A percentile compares a stretch with the other conserved stretches of the same genome.
Conservation (phyloP, 805 yeast species). For the Cyberlindnera mississippiensis region DNA sequence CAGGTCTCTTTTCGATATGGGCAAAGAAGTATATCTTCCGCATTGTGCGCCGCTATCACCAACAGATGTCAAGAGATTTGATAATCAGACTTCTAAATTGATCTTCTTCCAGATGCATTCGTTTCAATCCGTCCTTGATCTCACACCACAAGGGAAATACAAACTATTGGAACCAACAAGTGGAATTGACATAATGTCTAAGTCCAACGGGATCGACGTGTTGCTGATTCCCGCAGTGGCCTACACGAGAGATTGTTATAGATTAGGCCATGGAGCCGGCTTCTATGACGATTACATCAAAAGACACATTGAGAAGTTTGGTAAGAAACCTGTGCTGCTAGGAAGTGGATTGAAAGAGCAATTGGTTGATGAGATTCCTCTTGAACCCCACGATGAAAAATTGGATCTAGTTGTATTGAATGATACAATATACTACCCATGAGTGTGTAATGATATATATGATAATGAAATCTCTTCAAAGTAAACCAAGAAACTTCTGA, state of each 20-base stretch:
- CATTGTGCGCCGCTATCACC: slow-evolving; percentile 33
- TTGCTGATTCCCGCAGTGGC: slow-evolving; percentile 85
- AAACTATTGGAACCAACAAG: slow-evolving; percentile 62
- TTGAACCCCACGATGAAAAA: slow-evolving; percentile 59
- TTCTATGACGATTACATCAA: slow-evolving; percentile 77
- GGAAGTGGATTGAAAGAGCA: slow-evolving; percentile 71
- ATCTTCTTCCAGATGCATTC: slow-evolving; percentile 51
- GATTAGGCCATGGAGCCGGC: slow-evolving; percentile 94
- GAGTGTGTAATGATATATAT: neutral
- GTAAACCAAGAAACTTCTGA: slow-evolving; percentile 6
- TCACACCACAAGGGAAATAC: slow-evolving; percentile 68
- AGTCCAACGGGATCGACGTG: slow-evolving; percentile 53
- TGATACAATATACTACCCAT: slow-evolving; percentile 17
- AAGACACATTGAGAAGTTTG: slow-evolving; percentile 34
- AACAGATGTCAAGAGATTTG: slow-evolving; percentile 28
- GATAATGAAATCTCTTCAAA: neutral
- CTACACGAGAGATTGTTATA: slow-evolving; percentile 41
- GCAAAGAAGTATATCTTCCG: slow-evolving; percentile 58
- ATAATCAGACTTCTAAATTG: slow-evolving; percentile 39
- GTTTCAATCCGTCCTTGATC: slow-evolving; percentile 37
- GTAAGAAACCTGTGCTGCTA: slow-evolving; percentile 39
- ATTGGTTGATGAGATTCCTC: slow-evolving; percentile 47
- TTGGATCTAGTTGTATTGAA: slow-evolving; percentile 53
- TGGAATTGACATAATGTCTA: slow-evolving; percentile 24
- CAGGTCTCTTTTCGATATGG: slow-evolving; percentile 42